phyloP scores from a whole-genome alignment of 805 yeast genomes.

The Candida orba region DNA sequence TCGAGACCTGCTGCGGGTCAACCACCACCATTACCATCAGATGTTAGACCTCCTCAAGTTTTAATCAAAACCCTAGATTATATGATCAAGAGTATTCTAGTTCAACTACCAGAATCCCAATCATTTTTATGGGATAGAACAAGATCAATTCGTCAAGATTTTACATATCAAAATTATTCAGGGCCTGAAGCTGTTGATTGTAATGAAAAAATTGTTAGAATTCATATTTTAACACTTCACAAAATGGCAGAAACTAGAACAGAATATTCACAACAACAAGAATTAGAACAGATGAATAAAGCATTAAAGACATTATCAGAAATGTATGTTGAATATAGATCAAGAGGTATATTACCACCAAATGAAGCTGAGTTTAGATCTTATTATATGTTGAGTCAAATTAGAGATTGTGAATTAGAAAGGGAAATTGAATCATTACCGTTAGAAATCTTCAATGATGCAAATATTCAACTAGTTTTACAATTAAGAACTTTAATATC shows the following conservation, averaged over 20 bases:
- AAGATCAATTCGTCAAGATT: slow-evolving; percentile 92
- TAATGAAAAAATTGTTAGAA: slow-evolving; percentile 83
- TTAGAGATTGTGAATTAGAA: slow-evolving; percentile 81
- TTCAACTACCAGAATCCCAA: slow-evolving; percentile 74
- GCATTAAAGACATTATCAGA: slow-evolving; percentile 84
- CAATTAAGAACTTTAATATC: slow-evolving; percentile 59
- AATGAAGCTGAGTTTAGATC: slow-evolving; percentile 94
- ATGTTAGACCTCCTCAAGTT: slow-evolving; percentile 87
- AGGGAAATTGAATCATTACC: slow-evolving; percentile 70
- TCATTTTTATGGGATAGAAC: slow-evolving; percentile 96
- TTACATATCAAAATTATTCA: slow-evolving; percentile 87
- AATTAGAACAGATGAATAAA: slow-evolving; percentile 87
- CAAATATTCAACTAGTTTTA: slow-evolving; percentile 62
- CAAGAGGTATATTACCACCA: slow-evolving; percentile 59
- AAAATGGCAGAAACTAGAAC: slow-evolving; percentile 67
- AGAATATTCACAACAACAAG: slow-evolving; percentile 91
- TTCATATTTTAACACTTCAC: slow-evolving; percentile 77
- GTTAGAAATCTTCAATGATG: slow-evolving; percentile 40
- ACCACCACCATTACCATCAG: slow-evolving; percentile 95
- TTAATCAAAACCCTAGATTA: slow-evolving; percentile 62
- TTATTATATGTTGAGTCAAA: slow-evolving; percentile 70
- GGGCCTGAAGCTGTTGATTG: slow-evolving; percentile 94
- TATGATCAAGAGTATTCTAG: slow-evolving; percentile 55
- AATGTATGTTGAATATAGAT: slow-evolving; percentile 74
- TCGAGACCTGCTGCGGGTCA: slow-evolving; percentile 98